These are phyloP conservation scores for Psidium friedrichsthalianum DNA, from an alignment of 345 rosid species.

Conservation along the genomic window DNA sequence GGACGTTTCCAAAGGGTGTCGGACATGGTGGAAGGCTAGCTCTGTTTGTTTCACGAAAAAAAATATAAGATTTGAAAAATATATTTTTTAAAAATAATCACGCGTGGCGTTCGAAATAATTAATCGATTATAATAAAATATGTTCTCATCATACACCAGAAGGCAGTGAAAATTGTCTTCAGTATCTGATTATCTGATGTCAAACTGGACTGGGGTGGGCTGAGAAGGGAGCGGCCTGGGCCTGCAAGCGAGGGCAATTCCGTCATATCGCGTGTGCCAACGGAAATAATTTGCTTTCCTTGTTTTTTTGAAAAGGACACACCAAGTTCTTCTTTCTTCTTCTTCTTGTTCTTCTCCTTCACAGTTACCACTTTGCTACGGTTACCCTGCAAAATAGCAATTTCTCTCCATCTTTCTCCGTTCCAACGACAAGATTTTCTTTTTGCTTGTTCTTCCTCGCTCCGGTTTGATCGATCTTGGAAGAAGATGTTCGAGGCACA, in stretches of 20 bases:
- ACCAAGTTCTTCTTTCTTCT: neutral
- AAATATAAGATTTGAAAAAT: no score
- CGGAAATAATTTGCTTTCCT: neutral
- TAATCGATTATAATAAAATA: no score
- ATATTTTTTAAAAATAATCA: no score
- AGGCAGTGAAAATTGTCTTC: no score
- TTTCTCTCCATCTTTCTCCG: neutral
- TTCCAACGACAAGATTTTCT: neutral
- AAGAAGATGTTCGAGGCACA: slow-evolving; percentile 45
- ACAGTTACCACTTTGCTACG: neutral
- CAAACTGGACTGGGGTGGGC: neutral
- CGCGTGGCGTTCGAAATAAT: neutral
- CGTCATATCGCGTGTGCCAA: neutral
- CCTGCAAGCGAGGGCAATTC: neutral
- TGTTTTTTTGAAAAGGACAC: neutral
- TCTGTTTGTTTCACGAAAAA: no score
- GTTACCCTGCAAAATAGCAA: neutral
- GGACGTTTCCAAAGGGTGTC: neutral
- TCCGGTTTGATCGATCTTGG: neutral
- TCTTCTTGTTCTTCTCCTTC: neutral
- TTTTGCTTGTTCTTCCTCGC: neutral
- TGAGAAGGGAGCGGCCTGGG: neutral
- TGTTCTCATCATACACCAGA: no score
- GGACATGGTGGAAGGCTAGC: neutral
- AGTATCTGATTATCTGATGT: neutral